Evolutionary conservation across 2,329 filamentous ascomycete species (phyloP).

Genomic region (Sporothrix luriei): DNA sequence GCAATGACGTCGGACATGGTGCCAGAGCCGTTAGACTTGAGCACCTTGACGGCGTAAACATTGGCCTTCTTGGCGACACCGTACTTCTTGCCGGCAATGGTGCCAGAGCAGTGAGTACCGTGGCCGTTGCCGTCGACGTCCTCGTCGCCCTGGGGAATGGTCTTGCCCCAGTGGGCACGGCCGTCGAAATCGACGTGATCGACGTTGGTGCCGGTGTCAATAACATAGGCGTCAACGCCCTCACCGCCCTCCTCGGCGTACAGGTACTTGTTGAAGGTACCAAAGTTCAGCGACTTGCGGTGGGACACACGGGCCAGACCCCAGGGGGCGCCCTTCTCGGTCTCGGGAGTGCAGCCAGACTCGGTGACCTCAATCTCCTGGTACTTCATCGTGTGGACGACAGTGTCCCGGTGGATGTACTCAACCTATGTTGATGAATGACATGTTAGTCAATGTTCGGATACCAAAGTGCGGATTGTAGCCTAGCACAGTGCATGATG

Average conservation of each 20-base stretch:
- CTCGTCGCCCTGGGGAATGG: slow-evolving; percentile 79
- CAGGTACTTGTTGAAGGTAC: slow-evolving; percentile 97
- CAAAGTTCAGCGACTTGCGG: slow-evolving; percentile 81
- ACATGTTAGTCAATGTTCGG: slow-evolving; percentile 12
- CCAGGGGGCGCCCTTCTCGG: slow-evolving; percentile 96
- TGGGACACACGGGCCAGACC: slow-evolving; percentile 97
- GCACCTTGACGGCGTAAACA: slow-evolving; percentile 96
- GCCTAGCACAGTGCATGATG: slow-evolving; percentile 22
- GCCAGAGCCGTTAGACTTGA: slow-evolving; percentile 94
- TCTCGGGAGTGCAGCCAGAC: slow-evolving; percentile 54
- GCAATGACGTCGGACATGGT: slow-evolving; percentile 99
- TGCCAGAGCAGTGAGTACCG: slow-evolving; percentile 98
- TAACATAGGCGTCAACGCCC: slow-evolving; percentile 97
- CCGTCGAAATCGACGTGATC: slow-evolving; percentile 97
- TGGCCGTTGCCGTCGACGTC: slow-evolving; percentile 97
- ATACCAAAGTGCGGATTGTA: neutral
- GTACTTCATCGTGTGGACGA: slow-evolving; percentile 77
- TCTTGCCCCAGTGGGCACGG: slow-evolving; percentile 95
- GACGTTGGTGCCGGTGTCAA: slow-evolving; percentile 94
- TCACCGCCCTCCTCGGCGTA: slow-evolving; percentile 88
- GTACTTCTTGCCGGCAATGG: slow-evolving; percentile 96
- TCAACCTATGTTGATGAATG: slow-evolving; percentile 70
- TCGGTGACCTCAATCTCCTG: slow-evolving; percentile 44
- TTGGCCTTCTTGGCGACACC: slow-evolving; percentile 99
- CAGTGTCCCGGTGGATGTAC: slow-evolving; percentile 91